phyloP scores from a whole-genome alignment of 306 rosid genomes.

The Hippophae gyantsensis region DNA sequence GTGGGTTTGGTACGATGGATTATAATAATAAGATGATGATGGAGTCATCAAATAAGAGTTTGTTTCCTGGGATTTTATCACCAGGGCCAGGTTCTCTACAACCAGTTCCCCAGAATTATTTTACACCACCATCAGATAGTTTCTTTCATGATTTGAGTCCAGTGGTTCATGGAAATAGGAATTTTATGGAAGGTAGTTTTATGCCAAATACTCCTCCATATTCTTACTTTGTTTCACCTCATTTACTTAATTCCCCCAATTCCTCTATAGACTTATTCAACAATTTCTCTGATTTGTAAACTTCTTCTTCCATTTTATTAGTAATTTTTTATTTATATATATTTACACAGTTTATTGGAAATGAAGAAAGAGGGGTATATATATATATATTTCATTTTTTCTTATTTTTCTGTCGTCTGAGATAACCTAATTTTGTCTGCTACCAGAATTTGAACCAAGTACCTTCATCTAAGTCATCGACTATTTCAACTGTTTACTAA shows the following conservation, averaged over 20 bases:
- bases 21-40: background rate
- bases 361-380: no score
- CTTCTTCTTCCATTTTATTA: no score
- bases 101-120: conserved; percentile 48
- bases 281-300: conserved; percentile 33
- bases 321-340: no score
- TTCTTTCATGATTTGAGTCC: conserved; percentile 74
- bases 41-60: background rate
- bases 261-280: conserved; percentile 58
- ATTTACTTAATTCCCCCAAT: conserved; percentile 18
- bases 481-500: no score
- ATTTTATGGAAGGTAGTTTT: conserved; percentile 17
- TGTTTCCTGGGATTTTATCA: conserved; percentile 66
- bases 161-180: conserved; percentile 31
- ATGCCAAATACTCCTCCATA: conserved; percentile 40
- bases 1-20: background rate
- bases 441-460: no score
- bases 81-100: conserved; percentile 61
- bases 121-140: conserved; percentile 45
- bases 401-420: no score
- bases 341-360: no score
- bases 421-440: no score
- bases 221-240: conserved; percentile 51
- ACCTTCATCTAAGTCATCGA: no score
- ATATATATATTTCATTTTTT: no score